These are phyloP conservation scores for Yamadazyma epiphylla DNA, from an alignment of 1,139 yeast species.

Conservation along the genomic window DNA sequence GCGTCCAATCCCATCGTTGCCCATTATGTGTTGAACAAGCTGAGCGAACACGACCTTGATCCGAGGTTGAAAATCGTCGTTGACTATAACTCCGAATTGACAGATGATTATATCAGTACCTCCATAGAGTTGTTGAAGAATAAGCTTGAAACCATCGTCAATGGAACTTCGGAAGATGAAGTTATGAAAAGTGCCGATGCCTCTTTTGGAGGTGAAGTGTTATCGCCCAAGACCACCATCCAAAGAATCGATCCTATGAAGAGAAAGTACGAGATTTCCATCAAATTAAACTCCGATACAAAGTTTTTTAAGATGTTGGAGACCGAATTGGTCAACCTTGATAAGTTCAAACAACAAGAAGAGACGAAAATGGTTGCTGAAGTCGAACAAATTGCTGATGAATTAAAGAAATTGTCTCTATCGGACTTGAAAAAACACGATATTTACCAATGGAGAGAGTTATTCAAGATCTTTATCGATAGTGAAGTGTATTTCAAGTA, in stretches of 20 bases:
- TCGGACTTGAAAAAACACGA: conserved; percentile 43
- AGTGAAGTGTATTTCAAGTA: conserved; percentile 62
- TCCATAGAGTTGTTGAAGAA: conserved; percentile 29
- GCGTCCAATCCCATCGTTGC: conserved; percentile 40
- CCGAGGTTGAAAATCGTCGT: conserved; percentile 39
- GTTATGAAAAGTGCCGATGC: conserved; percentile 5
- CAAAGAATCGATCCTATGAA: conserved; percentile 3
- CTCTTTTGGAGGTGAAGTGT: conserved; percentile 1
- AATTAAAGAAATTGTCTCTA: conserved; percentile 34
- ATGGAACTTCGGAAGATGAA: conserved; percentile 15
- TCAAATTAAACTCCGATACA: conserved; percentile 39
- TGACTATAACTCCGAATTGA: conserved; percentile 27
- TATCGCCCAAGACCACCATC: conserved; percentile 10
- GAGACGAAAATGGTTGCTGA: conserved; percentile 41
- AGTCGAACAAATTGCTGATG: conserved; percentile 40
- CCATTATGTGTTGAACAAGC: conserved; percentile 36
- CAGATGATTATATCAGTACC: conserved; percentile 36
- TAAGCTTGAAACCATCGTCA: conserved; percentile 27
- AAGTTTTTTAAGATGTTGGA: conserved; percentile 59
- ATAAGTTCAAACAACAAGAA: conserved; percentile 40
- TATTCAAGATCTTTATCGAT: conserved; percentile 62
- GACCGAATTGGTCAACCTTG: conserved; percentile 50
- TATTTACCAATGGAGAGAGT: conserved; percentile 67
- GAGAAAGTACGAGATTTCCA: conserved; percentile 27
- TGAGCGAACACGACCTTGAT: conserved; percentile 20